Percentiles rank a stretch among this genome's conserved stretches.
Evolutionary conservation across 257 asterid species (phyloP).

Genomic region (Solanum pennellii): DNA sequence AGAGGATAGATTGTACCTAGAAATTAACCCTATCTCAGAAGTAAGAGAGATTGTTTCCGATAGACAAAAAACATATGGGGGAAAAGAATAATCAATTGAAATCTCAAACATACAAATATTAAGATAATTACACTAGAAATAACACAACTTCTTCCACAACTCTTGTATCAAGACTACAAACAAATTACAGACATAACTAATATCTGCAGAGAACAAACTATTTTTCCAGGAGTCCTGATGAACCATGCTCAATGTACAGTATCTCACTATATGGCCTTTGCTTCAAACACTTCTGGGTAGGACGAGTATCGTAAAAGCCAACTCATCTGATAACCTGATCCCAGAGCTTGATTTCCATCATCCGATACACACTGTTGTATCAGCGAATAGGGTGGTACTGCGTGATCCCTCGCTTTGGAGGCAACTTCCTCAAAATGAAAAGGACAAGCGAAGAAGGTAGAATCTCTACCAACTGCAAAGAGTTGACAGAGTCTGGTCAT

Average conservation of each 20-base stretch:
- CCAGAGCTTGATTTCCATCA: not conserved
- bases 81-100: not conserved
- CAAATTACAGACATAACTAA: not conserved
- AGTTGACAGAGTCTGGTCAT: not conserved
- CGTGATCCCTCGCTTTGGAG: constrained; percentile 85
- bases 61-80: not conserved
- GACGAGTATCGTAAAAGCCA: constrained; percentile 3
- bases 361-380: not conserved
- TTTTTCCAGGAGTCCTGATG: not conserved
- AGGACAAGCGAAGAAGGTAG: constrained; percentile 87
- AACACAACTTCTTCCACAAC: not conserved
- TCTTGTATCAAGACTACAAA: not conserved
- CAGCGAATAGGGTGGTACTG: constrained; percentile 90
- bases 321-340: not conserved
- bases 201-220: not conserved
- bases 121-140: not conserved
- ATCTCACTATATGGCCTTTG: not conserved
- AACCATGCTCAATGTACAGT: not conserved
- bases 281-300: not conserved
- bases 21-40: not conserved
- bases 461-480: constrained; percentile 73
- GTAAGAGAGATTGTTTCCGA: not conserved
- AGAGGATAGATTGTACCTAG: not conserved
- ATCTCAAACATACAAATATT: not conserved
- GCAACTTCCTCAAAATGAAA: constrained; percentile 89